A percentile compares a stretch with the other conserved stretches of the same genome.
phyloP scores from a whole-genome alignment of 208 protist species.

The Ichthyophonus hoferi region DNA sequence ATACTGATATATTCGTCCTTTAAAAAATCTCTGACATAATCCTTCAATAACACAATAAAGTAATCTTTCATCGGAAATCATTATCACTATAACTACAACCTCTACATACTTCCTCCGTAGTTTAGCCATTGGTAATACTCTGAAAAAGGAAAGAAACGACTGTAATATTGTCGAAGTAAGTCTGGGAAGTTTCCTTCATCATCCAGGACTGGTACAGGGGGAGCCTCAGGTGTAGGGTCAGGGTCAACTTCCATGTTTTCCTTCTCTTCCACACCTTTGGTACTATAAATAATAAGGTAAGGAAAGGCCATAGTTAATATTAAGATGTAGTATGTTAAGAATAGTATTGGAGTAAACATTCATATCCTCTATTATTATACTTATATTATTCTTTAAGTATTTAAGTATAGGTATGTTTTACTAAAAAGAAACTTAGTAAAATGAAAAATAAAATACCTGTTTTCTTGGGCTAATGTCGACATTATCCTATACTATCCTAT shows the following conservation, averaged over 20 bases:
- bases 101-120: conserved; percentile 30
- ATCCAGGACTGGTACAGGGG: not conserved
- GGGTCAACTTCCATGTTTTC: not conserved
- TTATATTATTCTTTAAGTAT: no score
- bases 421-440: no score
- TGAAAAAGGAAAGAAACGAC: conserved; percentile 43
- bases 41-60: no score
- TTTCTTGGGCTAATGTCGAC: no score
- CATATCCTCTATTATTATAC: not conserved
- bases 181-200: not conserved
- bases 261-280: not conserved
- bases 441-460: no score
- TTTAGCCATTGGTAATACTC: conserved; percentile 48
- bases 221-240: not conserved
- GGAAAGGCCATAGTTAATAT: not conserved
- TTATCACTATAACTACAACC: not conserved
- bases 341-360: not conserved
- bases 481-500: no score
- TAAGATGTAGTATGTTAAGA: no score
- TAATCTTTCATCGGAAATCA: no score
- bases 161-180: conserved; percentile 36
- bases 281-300: not conserved
- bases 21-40: no score
- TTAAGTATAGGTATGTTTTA: no score
- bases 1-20: no score